phyloP scores from a whole-genome alignment of 176 grass and related monocot species.

The Canna indica region DNA sequence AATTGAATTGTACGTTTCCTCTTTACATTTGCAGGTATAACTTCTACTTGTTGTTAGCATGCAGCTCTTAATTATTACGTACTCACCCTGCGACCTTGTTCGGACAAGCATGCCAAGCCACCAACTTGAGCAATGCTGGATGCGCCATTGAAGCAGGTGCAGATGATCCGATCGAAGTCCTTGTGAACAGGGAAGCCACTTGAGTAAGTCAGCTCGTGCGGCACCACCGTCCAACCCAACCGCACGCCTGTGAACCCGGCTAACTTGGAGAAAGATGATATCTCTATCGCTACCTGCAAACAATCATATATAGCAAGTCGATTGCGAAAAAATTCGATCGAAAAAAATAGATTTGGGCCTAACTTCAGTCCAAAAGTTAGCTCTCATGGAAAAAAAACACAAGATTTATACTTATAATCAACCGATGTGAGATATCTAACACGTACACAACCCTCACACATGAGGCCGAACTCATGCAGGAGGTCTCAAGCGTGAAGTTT shows the following conservation, averaged over 20 bases:
- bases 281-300: slow-evolving; percentile 74
- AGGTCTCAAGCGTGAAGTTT: too few relatives aligned
- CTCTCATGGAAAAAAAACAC: too few relatives aligned
- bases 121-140: slow-evolving; percentile 71
- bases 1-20: too few relatives aligned
- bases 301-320: background rate
- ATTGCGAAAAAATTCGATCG: background rate
- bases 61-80: background rate
- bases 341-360: too few relatives aligned
- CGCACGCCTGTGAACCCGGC: slow-evolving; percentile 90
- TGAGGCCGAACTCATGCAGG: too few relatives aligned
- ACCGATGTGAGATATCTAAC: too few relatives aligned
- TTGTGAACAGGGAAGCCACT: slow-evolving; percentile 38
- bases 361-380: too few relatives aligned
- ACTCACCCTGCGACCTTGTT: slow-evolving; percentile 38
- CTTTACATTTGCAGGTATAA: too few relatives aligned
- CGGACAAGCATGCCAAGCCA: slow-evolving; percentile 60
- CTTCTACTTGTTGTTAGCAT: background rate
- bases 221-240: slow-evolving; percentile 75
- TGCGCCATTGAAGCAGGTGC: slow-evolving; percentile 91
- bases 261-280: slow-evolving; percentile 87
- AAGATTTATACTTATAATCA: too few relatives aligned
- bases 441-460: too few relatives aligned
- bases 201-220: slow-evolving; percentile 64
- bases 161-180: slow-evolving; percentile 82